These are phyloP conservation scores for Curvularia spicifera DNA, from an alignment of 2,329 filamentous ascomycete species.

Conservation along the genomic window DNA sequence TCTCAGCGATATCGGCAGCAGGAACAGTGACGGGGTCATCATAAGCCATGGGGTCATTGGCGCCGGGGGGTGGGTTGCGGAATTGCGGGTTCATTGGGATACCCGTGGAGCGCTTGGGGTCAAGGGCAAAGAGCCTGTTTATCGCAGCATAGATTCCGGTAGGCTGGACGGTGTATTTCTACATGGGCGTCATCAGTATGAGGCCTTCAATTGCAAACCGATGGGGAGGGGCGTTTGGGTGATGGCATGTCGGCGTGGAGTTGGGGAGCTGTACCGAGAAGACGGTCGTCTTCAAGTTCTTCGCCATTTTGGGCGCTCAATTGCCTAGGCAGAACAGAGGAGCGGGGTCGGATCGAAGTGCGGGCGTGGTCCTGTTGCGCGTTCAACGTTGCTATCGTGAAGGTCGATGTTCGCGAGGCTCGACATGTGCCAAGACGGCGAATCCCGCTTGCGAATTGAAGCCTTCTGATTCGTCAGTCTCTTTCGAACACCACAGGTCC, in stretches of 20 bases:
- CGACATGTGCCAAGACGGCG: slow-evolving; percentile 33
- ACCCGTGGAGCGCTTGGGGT: slow-evolving; percentile 87
- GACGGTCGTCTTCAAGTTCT: slow-evolving; percentile 37
- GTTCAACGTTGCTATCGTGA: slow-evolving; percentile 25
- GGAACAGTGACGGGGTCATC: slow-evolving; percentile 83
- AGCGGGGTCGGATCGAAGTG: slow-evolving; percentile 37
- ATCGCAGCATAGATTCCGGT: slow-evolving; percentile 85
- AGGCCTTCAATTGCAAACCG: background rate
- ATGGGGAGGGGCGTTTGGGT: slow-evolving; percentile 16
- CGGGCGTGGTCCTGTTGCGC: slow-evolving; percentile 23
- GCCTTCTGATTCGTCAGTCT: slow-evolving; percentile 23
- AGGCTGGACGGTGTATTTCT: slow-evolving; percentile 98
- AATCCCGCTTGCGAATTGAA: slow-evolving; percentile 25
- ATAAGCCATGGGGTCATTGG: slow-evolving; percentile 72
- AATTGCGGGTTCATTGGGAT: slow-evolving; percentile 91
- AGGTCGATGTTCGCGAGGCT: slow-evolving; percentile 38
- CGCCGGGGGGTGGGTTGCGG: slow-evolving; percentile 83
- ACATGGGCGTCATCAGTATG: slow-evolving; percentile 21
- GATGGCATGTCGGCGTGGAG: slow-evolving; percentile 6
- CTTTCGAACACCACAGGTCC: background rate
- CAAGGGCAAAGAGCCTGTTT: slow-evolving; percentile 78
- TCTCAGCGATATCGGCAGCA: slow-evolving; percentile 87
- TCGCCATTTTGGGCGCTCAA: slow-evolving; percentile 36
- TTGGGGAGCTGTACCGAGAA: slow-evolving; percentile 37
- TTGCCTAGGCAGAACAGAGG: slow-evolving; percentile 18